Evolutionary conservation across 2,329 filamentous ascomycete genomes (phyloP).

Genomic region (Shiraia bambusicola): DNA sequence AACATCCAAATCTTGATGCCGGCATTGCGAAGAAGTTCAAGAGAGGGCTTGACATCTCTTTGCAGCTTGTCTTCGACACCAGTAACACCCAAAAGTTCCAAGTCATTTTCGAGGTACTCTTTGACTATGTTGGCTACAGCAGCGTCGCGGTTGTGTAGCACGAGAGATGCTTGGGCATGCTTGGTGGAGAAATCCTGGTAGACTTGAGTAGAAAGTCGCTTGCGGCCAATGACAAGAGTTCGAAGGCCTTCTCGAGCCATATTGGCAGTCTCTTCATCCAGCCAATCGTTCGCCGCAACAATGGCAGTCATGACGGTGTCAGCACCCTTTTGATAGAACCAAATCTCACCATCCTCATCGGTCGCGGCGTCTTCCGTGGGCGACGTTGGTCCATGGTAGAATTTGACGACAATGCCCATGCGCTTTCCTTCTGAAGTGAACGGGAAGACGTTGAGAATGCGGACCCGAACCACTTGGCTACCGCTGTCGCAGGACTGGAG

Average conservation of each 20-base stretch:
- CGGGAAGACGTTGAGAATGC: conserved; percentile 91
- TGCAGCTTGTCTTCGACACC: conserved; percentile 98
- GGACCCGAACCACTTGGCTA: conserved; percentile 75
- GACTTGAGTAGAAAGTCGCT: conserved; percentile 73
- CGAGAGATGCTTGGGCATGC: conserved; percentile 78
- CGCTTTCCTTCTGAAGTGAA: conserved; percentile 98
- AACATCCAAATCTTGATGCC: conserved; percentile 99
- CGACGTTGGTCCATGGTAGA: conserved; percentile 54
- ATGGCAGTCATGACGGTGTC: conserved; percentile 98
- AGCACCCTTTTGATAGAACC: conserved; percentile 98
- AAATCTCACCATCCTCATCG: conserved; percentile 72
- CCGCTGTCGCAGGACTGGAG: conserved; percentile 76
- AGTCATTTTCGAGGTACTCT: conserved; percentile 78
- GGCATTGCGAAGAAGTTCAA: conserved; percentile 92
- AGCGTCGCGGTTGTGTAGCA: conserved; percentile 75
- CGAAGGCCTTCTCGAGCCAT: conserved; percentile 97
- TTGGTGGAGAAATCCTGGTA: conserved; percentile 77
- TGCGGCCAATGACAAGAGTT: conserved; percentile 92
- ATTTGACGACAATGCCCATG: conserved; percentile 96
- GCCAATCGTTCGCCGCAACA: conserved; percentile 94
- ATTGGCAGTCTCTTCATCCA: conserved; percentile 98
- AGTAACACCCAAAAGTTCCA: conserved; percentile 94
- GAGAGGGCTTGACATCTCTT: conserved; percentile 88
- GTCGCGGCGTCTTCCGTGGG: conserved; percentile 29
- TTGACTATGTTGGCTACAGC: conserved; percentile 79